phyloP scores from a whole-genome alignment of 2,329 filamentous ascomycete genomes.

The Alternaria sp. region DNA sequence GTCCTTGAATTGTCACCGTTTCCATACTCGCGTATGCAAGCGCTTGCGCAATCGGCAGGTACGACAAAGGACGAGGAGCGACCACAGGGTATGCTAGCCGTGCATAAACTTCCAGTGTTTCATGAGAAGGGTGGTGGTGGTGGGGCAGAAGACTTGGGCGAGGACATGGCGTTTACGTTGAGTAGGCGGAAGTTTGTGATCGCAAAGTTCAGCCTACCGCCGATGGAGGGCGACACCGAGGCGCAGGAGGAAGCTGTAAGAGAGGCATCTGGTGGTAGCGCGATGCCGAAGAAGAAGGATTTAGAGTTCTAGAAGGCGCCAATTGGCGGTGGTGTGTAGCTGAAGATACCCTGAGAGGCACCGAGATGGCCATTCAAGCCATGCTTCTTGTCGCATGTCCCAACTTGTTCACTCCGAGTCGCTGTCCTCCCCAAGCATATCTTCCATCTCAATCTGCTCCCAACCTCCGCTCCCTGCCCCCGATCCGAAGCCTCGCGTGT shows the following conservation, averaged over 20 bases:
- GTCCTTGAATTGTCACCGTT: slow-evolving; percentile 83
- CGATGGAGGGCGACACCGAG: slow-evolving; percentile 77
- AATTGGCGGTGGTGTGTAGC: slow-evolving; percentile 1
- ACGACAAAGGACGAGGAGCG: slow-evolving; percentile 72
- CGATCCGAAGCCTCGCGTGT: slow-evolving; percentile 64
- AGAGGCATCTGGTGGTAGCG: slow-evolving; percentile 53
- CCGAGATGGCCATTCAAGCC: slow-evolving; percentile 8
- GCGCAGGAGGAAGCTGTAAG: slow-evolving; percentile 60
- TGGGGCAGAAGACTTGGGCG: slow-evolving; percentile 68
- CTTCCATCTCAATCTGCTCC: slow-evolving; percentile 70
- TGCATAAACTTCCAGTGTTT: slow-evolving; percentile 83
- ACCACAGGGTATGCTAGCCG: slow-evolving; percentile 83
- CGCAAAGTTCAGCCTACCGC: slow-evolving; percentile 87
- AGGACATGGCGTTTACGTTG: slow-evolving; percentile 90
- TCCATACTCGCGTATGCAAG: slow-evolving; percentile 66
- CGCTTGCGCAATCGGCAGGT: slow-evolving; percentile 57
- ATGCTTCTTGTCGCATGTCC: background rate
- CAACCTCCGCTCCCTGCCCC: slow-evolving; percentile 63
- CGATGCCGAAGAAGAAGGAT: slow-evolving; percentile 63
- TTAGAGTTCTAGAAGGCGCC: slow-evolving; percentile 69
- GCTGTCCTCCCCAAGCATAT: slow-evolving; percentile 61
- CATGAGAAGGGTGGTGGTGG: slow-evolving; percentile 89
- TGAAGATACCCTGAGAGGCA: slow-evolving; percentile 17
- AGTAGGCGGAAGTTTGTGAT: slow-evolving; percentile 85
- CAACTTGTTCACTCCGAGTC: slow-evolving; percentile 32